Conservation (phyloP, 768 basidiomycete species). For the Lyophyllum atratum region DNA sequence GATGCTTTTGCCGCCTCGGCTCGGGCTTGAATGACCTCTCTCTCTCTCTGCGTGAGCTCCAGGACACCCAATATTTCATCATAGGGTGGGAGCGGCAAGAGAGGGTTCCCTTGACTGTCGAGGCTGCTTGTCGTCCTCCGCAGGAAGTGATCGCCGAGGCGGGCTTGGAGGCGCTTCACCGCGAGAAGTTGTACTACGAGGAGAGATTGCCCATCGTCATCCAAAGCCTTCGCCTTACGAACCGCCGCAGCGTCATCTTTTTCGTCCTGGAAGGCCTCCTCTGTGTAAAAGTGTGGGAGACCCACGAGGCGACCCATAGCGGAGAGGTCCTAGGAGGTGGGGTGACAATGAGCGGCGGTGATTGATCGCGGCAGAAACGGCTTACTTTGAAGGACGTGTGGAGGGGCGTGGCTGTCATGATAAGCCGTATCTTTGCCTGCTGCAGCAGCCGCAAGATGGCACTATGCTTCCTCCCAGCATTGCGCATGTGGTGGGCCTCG, state of each 20-base stretch:
- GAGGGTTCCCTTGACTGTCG: background rate
- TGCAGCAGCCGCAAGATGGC: conserved; percentile 14
- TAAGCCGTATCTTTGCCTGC: conserved; percentile 4
- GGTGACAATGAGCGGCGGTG: background rate
- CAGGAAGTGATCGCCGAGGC: conserved; percentile 6
- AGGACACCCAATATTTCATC: conserved; percentile 1
- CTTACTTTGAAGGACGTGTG: conserved; percentile 24
- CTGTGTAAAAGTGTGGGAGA: conserved; percentile 22
- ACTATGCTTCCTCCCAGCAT: conserved; percentile 11
- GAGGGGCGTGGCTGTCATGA: conserved; percentile 27
- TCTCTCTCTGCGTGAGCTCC: background rate
- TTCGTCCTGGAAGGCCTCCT: conserved; percentile 19
- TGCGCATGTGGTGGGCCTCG: conserved; percentile 25
- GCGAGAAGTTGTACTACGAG: background rate
- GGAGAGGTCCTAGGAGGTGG: conserved; percentile 23
- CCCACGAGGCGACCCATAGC: conserved; percentile 29
- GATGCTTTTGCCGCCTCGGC: conserved; percentile 5
- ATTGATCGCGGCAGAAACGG: background rate
- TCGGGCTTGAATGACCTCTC: background rate
- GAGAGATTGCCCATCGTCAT: conserved; percentile 8
- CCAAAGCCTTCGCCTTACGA: conserved; percentile 9
- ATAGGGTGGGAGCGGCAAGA: conserved; percentile 9
- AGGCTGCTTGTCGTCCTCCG: conserved; percentile 1
- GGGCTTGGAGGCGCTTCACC: conserved; percentile 8
- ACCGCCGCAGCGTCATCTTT: conserved; percentile 15